Percentiles rank a stretch among this genome's conserved stretches.
These are phyloP conservation scores for Candida sanyiensis DNA, from an alignment of 805 yeast species.

Conservation along the genomic window DNA sequence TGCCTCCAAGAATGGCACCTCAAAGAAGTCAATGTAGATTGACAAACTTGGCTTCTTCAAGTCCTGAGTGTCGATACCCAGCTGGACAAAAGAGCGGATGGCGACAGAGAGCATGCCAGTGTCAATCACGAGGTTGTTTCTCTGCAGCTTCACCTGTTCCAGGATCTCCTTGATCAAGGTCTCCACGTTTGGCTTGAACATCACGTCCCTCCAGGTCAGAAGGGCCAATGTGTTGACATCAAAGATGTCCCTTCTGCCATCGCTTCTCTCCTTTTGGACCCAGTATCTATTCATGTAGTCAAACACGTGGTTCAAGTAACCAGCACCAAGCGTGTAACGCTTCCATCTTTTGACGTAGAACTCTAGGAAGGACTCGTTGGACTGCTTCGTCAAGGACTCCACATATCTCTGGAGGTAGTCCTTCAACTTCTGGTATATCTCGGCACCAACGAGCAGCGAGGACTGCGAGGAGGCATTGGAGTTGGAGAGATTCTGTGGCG, in stretches of 20 bases:
- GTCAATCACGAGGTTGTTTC: conserved; percentile 72
- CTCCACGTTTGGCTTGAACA: conserved; percentile 65
- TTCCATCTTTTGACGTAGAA: conserved; percentile 88
- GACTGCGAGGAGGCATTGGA: conserved; percentile 27
- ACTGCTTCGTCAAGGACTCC: conserved; percentile 40
- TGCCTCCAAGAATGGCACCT: conserved; percentile 64
- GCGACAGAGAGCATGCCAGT: conserved; percentile 63
- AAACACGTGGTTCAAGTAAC: conserved; percentile 84
- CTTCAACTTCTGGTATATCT: conserved; percentile 69
- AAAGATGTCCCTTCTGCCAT: conserved; percentile 82
- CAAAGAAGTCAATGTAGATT: conserved; percentile 78
- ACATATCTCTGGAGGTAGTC: conserved; percentile 61
- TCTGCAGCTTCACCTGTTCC: conserved; percentile 67
- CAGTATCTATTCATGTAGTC: conserved; percentile 96
- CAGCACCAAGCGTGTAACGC: conserved; percentile 85
- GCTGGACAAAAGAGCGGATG: conserved; percentile 77
- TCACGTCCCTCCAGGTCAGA: conserved; percentile 78
- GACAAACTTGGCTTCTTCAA: conserved; percentile 77
- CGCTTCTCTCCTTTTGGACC: conserved; percentile 94
- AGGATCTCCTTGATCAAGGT: conserved; percentile 64
- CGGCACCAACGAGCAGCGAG: conserved; percentile 74
- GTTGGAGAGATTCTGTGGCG: conserved; percentile 31
- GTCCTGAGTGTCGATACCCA: conserved; percentile 90
- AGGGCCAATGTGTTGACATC: conserved; percentile 88
- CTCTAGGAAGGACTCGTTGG: conserved; percentile 64